A percentile compares a stretch with the other conserved stretches of the same genome.
These are phyloP conservation scores for Pythium sp. DNA, from an alignment of 352 stramenopile species.

Conservation along the genomic window DNA sequence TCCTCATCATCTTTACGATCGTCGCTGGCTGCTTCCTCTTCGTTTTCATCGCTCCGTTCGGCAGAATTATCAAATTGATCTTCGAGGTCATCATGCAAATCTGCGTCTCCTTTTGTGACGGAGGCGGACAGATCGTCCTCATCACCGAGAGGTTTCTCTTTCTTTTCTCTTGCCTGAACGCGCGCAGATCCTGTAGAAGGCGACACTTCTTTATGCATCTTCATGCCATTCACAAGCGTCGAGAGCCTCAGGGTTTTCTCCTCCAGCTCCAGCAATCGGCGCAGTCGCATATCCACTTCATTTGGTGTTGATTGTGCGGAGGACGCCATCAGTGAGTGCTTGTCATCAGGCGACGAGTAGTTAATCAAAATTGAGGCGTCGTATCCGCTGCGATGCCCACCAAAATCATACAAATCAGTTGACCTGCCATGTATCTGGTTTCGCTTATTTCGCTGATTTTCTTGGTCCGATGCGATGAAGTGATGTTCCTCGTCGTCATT, in stretches of 20 bases:
- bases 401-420: not conserved
- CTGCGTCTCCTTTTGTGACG: no score
- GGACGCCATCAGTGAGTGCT: not conserved
- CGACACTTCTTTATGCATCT: not conserved
- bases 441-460: conserved; percentile 7
- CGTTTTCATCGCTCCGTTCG: not conserved
- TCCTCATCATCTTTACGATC: not conserved
- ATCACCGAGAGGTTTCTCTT: not conserved
- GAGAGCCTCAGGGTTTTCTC: conserved; percentile 12
- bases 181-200: not conserved
- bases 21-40: not conserved
- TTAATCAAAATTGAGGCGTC: conserved; percentile 11
- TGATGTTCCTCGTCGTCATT: not conserved
- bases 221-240: conserved; percentile 11
- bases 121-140: not conserved
- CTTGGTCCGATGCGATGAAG: conserved; percentile 11
- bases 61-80: not conserved
- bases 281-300: conserved; percentile 1
- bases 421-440: not conserved
- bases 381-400: not conserved
- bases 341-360: not conserved
- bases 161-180: not conserved
- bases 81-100: not conserved
- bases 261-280: conserved; percentile 14
- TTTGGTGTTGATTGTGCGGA: not conserved